Percentiles rank a stretch among this genome's conserved stretches.
These are phyloP conservation scores for Mimosa pudica DNA, from an alignment of 306 rosid species.

Conservation along the genomic window DNA sequence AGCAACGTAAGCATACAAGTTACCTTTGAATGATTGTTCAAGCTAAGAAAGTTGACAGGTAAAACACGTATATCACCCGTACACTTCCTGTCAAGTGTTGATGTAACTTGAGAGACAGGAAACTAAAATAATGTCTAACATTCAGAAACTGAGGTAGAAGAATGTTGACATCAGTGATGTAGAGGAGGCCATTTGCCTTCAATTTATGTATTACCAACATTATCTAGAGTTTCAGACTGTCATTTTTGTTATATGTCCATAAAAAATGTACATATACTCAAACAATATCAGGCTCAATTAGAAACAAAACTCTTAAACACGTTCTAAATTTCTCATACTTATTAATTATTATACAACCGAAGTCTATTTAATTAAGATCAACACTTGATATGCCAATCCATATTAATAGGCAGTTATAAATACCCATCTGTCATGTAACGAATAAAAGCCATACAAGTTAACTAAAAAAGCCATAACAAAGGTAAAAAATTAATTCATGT, in stretches of 20 bases:
- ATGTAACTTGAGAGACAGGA: not conserved
- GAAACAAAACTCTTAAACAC: no score
- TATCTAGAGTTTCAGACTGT: not conserved
- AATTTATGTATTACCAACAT: not conserved
- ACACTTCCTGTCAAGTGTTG: not conserved
- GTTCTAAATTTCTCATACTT: no score
- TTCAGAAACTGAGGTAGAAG: not conserved
- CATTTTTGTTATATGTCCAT: no score
- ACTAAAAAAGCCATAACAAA: not conserved
- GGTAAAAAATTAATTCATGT: not conserved
- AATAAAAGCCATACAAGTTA: no score
- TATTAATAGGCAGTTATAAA: no score
- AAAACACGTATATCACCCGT: slow-evolving; percentile 23
- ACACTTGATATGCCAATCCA: no score
- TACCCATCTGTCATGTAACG: no score
- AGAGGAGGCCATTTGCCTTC: not conserved
- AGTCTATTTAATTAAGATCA: no score
- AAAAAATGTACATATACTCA: no score
- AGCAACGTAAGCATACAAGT: not conserved
- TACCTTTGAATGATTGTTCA: slow-evolving; percentile 29
- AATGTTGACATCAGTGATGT: not conserved
- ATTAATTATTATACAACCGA: no score
- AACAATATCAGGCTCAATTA: no score
- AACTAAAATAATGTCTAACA: not conserved
- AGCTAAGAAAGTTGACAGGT: slow-evolving; percentile 23